Conservation (phyloP, 176 grass and related monocot species). For the Alopecurus myosuroides region DNA sequence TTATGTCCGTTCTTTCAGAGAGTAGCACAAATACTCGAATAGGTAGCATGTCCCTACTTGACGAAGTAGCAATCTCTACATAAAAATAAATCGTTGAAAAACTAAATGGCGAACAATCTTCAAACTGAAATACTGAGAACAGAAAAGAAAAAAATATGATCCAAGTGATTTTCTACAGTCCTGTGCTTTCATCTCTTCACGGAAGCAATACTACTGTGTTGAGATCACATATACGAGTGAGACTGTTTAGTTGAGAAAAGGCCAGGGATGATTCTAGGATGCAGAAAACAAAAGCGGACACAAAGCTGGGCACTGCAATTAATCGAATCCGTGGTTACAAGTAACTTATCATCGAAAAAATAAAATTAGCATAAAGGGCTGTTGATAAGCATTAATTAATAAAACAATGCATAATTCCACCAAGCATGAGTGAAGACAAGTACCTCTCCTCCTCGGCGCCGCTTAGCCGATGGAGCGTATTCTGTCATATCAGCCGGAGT, state of each 20-base stretch:
- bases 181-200: background rate
- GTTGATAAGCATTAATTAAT: slow-evolving; percentile 2
- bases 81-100: background rate
- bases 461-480: slow-evolving; percentile 48
- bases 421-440: slow-evolving; percentile 9
- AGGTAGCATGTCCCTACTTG: no score
- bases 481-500: slow-evolving; percentile 47
- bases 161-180: background rate
- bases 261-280: background rate
- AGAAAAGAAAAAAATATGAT: background rate
- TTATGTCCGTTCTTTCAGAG: no score
- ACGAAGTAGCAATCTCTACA: background rate
- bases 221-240: background rate
- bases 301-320: background rate
- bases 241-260: background rate
- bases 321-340: background rate
- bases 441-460: slow-evolving; percentile 91
- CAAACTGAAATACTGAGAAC: background rate
- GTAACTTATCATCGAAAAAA: background rate
- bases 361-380: background rate
- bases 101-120: background rate
- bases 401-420: slow-evolving; percentile 2
- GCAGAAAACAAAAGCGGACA: background rate
- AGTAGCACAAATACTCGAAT: no score
- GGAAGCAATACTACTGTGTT: background rate